Percentiles rank a stretch among this genome's conserved stretches.
Evolutionary conservation across 371 early-diverging fungal species (phyloP).

Genomic region (Ordospora pajunii): DNA sequence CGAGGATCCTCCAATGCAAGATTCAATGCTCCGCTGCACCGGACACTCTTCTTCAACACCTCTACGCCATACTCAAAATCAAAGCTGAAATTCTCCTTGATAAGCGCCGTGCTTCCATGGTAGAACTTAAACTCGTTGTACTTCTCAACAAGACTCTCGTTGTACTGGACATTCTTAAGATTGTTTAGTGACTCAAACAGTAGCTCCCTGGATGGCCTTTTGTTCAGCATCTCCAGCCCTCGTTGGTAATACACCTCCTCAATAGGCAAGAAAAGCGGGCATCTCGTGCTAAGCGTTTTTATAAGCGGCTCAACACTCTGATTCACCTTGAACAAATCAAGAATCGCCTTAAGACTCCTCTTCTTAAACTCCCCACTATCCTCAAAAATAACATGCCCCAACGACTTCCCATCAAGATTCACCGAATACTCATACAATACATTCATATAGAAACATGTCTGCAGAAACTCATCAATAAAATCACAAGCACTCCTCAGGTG

Average conservation of each 20-base stretch:
- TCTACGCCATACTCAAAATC: conserved; percentile 14
- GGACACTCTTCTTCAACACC: conserved; percentile 14
- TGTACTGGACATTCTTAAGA: conserved; percentile 33
- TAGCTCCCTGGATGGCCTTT: background rate
- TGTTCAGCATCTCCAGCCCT: conserved; percentile 43
- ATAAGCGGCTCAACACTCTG: conserved; percentile 35
- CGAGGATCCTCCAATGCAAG: conserved; percentile 35
- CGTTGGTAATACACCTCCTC: conserved; percentile 47
- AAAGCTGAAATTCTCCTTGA: conserved; percentile 32
- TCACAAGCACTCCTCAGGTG: background rate
- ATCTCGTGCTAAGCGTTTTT: conserved; percentile 26
- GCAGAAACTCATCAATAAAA: conserved; percentile 32
- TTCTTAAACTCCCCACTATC: conserved; percentile 33
- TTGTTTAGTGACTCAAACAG: conserved; percentile 28
- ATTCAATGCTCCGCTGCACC: conserved; percentile 40
- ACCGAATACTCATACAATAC: conserved; percentile 21
- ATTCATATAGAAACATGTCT: conserved; percentile 25
- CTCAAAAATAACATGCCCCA: conserved; percentile 12
- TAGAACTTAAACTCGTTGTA: conserved; percentile 44
- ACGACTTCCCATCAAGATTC: background rate
- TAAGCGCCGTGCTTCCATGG: conserved; percentile 35
- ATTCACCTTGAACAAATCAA: conserved; percentile 24
- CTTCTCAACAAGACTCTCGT: conserved; percentile 25
- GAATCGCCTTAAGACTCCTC: conserved; percentile 24
- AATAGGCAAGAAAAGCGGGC: conserved; percentile 40